These are phyloP conservation scores for Lecanosticta acicola DNA, from an alignment of 2,329 filamentous ascomycete species.

Conservation along the genomic window DNA sequence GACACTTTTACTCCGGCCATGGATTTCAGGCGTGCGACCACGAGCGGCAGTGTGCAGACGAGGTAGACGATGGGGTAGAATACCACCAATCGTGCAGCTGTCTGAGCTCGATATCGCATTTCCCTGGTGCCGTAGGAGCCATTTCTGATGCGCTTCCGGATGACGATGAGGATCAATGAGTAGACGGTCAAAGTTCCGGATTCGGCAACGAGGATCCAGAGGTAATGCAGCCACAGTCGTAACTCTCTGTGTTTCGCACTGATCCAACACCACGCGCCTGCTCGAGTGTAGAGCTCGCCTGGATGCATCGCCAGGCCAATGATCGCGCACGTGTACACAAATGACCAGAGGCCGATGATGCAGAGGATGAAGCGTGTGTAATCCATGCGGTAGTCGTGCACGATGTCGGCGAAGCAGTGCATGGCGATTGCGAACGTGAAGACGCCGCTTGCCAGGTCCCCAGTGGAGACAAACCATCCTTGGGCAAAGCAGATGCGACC, in stretches of 20 bases:
- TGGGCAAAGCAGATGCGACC: slow-evolving; percentile 55
- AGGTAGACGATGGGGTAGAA: slow-evolving; percentile 64
- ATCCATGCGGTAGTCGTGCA: slow-evolving; percentile 49
- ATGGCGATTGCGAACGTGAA: slow-evolving; percentile 61
- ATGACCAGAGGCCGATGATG: slow-evolving; percentile 51
- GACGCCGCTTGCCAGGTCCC: slow-evolving; percentile 59
- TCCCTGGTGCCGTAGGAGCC: slow-evolving; percentile 33
- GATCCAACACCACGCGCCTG: slow-evolving; percentile 63
- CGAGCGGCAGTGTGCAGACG: slow-evolving; percentile 60
- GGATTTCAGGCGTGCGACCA: slow-evolving; percentile 55
- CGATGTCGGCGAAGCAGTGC: slow-evolving; percentile 59
- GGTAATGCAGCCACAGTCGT: slow-evolving; percentile 57
- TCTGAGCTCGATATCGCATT: slow-evolving; percentile 33
- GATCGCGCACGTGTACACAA: slow-evolving; percentile 53
- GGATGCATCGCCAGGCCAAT: slow-evolving; percentile 44
- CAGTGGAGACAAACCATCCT: slow-evolving; percentile 61
- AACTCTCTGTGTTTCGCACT: slow-evolving; percentile 48
- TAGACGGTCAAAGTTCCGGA: slow-evolving; percentile 49
- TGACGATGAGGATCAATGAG: slow-evolving; percentile 37
- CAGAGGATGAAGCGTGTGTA: slow-evolving; percentile 46
- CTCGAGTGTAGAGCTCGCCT: slow-evolving; percentile 53
- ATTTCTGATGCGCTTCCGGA: slow-evolving; percentile 35
- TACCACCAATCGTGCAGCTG: slow-evolving; percentile 51
- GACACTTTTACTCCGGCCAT: slow-evolving; percentile 47
- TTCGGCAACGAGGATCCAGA: slow-evolving; percentile 55